Evolutionary conservation across 306 rosid genomes (phyloP), one percentile per base, ranked within the genome.

Genomic region (Benincasa hispida): DNA sequence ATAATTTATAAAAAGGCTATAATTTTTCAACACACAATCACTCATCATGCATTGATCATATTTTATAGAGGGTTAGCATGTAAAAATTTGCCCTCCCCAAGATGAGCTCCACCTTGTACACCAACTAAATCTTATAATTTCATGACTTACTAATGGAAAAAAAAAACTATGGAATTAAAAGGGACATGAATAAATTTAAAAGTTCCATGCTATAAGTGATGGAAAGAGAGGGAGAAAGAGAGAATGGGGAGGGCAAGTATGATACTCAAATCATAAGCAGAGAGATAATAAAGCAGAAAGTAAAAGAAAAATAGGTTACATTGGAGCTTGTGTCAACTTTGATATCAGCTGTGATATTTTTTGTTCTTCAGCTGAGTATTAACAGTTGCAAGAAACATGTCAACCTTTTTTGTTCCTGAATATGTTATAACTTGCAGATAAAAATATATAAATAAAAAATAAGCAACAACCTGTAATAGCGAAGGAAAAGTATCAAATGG

Each of bases 331-430:
- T n/a, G n/a, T n/a, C n/a, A n/a, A n/a, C n/a, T n/a, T n/a, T n/a
- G n/a, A n/a, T n/a, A n/a, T n/a, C n/a, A n/a, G n/a, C n/a, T n/a
- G n/a, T n/a, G n/a, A n/a, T n/a, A n/a, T n/a, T n/a, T n/a, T n/a
- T n/a, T n/a, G n/a, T n/a, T n/a, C n/a, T n/a, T n/a, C n/a, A n/a
- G n/a, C n/a, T n/a, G n/a, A n/a, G n/a, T n/a, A n/a, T n/a, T n/a
- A n/a, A n/a, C n/a, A n/a, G n/a, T n/a, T n/a, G 88, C 98, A 62
- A 89, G 50, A 80, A 91, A 85, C 32, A 83, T 50, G 6, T 91
- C 95, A 42, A 95, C 98, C 72, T 83, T 93, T 83, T 84, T 91
- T 15, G 83, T 89, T 72, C 93, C 91, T 14, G 98, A 76, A n/a
- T 95, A 81, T 21, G 93, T 93, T 63, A 93, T 91, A 68, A 86